A percentile compares a stretch with the other conserved stretches of the same genome.
Conservation (phyloP, 139 green algal genomes). For the Astrephomene gubernaculifera region DNA sequence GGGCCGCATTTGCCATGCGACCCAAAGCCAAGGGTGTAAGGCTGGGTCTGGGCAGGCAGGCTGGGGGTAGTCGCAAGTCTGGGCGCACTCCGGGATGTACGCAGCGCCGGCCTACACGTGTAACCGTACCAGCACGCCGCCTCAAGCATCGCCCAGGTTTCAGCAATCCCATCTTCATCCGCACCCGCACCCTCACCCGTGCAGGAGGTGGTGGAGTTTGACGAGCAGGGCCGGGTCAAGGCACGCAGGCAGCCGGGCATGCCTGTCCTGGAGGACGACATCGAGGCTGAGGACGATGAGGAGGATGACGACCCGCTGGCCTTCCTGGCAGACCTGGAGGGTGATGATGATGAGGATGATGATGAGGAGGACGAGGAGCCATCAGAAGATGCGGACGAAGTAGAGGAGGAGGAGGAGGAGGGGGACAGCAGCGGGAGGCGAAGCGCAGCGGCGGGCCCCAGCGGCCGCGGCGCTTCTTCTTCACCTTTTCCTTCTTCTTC, state of each 20-base stretch:
- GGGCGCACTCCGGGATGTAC: no score
- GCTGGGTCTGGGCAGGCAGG: no score
- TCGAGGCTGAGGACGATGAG: neutral
- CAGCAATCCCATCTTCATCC: no score
- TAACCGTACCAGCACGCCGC: no score
- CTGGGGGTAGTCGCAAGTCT: no score
- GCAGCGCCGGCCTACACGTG: no score
- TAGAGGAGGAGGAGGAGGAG: conserved; percentile 3
- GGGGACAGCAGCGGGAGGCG: neutral
- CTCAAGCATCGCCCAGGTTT: no score
- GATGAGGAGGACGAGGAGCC: neutral
- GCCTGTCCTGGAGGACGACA: neutral
- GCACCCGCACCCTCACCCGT: no score
- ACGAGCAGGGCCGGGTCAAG: conserved; percentile 18
- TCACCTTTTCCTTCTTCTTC: no score
- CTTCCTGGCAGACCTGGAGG: neutral
- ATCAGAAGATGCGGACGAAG: neutral
- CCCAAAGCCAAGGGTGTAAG: no score
- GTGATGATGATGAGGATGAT: conserved; percentile 14
- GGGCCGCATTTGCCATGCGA: no score
- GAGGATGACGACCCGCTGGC: conserved; percentile 38
- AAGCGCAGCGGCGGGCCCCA: neutral
- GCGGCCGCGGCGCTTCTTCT: neutral
- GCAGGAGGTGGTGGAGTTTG: conserved; percentile 52
- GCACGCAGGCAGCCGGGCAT: neutral